A percentile compares a stretch with the other conserved stretches of the same genome.
Evolutionary conservation across 1,284 basidiomycete species (phyloP).

Genomic region (Moniliophthora roreri): DNA sequence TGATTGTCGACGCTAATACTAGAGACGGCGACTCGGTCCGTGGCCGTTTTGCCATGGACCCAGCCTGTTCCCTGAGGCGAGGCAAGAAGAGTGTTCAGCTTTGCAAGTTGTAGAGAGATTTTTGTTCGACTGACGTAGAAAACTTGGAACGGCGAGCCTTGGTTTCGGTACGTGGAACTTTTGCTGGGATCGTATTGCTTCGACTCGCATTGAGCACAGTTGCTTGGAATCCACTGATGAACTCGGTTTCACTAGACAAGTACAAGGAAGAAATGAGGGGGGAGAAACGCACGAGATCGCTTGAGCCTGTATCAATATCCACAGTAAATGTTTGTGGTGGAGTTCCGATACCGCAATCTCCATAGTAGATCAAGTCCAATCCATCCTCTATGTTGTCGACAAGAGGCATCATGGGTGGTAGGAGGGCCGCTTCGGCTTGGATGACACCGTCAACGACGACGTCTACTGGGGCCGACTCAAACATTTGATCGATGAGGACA

Average conservation of each 20-base stretch:
- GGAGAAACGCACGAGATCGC: too few relatives aligned
- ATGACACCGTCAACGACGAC: slow-evolving; percentile 17
- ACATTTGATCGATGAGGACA: slow-evolving; percentile 24
- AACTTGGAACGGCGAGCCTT: slow-evolving; percentile 41
- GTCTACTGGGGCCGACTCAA: slow-evolving; percentile 20
- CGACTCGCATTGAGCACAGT: slow-evolving; percentile 37
- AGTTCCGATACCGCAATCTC: slow-evolving; percentile 45
- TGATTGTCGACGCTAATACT: slow-evolving; percentile 43
- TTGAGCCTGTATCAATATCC: slow-evolving; percentile 61
- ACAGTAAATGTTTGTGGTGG: slow-evolving; percentile 43
- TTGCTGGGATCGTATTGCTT: background rate
- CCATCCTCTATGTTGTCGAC: slow-evolving; percentile 35
- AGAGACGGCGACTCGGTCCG: slow-evolving; percentile 49
- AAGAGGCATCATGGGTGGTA: slow-evolving; percentile 30
- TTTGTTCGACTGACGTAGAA: slow-evolving; percentile 51
- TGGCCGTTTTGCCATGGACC: slow-evolving; percentile 44
- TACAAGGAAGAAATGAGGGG: too few relatives aligned
- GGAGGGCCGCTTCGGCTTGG: background rate
- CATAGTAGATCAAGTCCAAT: slow-evolving; percentile 54
- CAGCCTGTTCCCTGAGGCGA: slow-evolving; percentile 45
- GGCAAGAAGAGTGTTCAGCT: slow-evolving; percentile 5
- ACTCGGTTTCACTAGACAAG: too few relatives aligned
- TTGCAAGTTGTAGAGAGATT: slow-evolving; percentile 12
- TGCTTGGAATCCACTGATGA: slow-evolving; percentile 49
- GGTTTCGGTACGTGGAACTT: slow-evolving; percentile 41